phyloP scores from a whole-genome alignment of 306 rosid species.

The Abrus precatorius region DNA sequence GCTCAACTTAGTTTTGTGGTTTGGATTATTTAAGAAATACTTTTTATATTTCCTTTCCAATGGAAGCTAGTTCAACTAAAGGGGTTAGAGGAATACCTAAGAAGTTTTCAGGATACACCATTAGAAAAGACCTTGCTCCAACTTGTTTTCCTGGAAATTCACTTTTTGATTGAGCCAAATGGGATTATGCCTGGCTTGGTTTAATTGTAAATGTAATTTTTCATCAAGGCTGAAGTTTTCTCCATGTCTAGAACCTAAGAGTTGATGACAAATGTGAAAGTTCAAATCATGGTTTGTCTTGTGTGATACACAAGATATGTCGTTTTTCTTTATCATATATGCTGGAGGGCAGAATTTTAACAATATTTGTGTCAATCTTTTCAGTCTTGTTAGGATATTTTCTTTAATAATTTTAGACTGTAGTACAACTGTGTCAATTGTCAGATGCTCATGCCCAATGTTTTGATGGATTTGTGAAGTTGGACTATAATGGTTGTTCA shows the following conservation, averaged over 20 bases:
- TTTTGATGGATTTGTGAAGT: slow-evolving; percentile 42
- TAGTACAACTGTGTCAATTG: slow-evolving; percentile 21
- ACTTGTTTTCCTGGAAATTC: slow-evolving; percentile 31
- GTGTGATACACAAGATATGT: slow-evolving; percentile 36
- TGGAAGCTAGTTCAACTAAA: slow-evolving; percentile 30
- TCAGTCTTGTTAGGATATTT: slow-evolving; percentile 24
- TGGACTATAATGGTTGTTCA: slow-evolving; percentile 30
- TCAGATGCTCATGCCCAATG: slow-evolving; percentile 25
- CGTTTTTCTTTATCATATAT: slow-evolving; percentile 30
- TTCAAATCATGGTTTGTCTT: slow-evolving; percentile 4
- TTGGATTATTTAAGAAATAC: slow-evolving; percentile 24
- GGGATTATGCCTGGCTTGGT: slow-evolving; percentile 5
- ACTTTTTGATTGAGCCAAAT: slow-evolving; percentile 29
- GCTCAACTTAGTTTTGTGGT: slow-evolving; percentile 33
- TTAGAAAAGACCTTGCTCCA: slow-evolving; percentile 20
- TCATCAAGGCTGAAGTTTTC: not conserved
- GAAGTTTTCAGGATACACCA: not conserved
- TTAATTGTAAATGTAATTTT: slow-evolving; percentile 24
- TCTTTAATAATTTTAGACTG: not conserved
- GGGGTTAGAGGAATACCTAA: slow-evolving; percentile 31
- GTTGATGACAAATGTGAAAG: not conserved
- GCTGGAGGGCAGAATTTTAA: slow-evolving; percentile 13
- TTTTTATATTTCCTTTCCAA: slow-evolving; percentile 23
- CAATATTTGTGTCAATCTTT: slow-evolving; percentile 24
- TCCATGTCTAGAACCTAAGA: slow-evolving; percentile 17